Percentiles rank a stretch among this genome's conserved stretches.
Evolutionary conservation across 2,329 filamentous ascomycete species (phyloP).

Genomic region (Fusarium dimerum): DNA sequence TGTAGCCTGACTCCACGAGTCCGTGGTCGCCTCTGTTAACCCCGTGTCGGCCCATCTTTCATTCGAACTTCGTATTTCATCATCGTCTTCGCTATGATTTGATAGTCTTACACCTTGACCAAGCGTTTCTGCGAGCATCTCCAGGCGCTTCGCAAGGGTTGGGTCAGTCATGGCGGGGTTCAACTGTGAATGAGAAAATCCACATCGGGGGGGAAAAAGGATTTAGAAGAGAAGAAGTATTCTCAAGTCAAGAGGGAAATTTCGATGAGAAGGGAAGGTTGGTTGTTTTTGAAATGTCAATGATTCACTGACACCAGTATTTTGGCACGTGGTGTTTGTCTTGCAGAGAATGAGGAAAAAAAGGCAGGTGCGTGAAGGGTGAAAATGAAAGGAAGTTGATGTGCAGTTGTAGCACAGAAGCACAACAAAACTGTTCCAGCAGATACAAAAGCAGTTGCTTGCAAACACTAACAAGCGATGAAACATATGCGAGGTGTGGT

Average conservation of each 20-base stretch:
- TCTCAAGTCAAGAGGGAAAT: neutral
- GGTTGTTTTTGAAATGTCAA: neutral
- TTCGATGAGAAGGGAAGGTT: neutral
- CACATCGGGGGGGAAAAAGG: neutral
- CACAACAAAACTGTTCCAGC: too few species aligned
- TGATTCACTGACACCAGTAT: too few species aligned
- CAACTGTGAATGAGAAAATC: neutral
- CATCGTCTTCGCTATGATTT: conserved; percentile 4
- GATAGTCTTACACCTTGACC: conserved; percentile 21
- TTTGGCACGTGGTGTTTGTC: neutral
- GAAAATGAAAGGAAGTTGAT: neutral
- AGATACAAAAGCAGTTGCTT: too few species aligned
- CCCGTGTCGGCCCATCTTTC: neutral
- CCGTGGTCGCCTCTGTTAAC: neutral
- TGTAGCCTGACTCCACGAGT: conserved; percentile 2
- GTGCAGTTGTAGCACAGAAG: neutral
- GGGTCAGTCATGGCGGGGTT: conserved; percentile 18
- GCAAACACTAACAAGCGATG: too few species aligned
- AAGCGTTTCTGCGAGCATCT: conserved; percentile 21
- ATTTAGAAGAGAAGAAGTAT: neutral
- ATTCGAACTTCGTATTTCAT: neutral
- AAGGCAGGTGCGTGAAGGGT: neutral
- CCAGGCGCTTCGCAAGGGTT: conserved; percentile 19
- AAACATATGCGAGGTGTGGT: too few species aligned
- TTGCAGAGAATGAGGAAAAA: neutral